Base-by-base conservation (phyloP, 148 eudicot species). In the Fallopia convolvulus region DNA sequence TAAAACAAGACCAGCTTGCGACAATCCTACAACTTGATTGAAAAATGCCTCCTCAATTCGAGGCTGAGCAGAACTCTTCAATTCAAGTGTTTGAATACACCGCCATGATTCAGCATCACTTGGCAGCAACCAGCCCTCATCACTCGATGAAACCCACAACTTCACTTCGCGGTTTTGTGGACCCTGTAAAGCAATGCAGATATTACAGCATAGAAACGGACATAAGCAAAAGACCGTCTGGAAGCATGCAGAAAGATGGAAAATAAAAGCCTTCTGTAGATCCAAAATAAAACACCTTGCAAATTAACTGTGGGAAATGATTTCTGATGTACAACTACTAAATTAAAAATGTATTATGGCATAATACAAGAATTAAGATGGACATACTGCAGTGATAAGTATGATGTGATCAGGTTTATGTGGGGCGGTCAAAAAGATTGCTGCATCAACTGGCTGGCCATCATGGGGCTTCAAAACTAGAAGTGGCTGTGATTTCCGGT, bases 71-170 rank as follows among this genome's bases (percentile, higher is more conserved):
- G 99, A 93, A 81, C 93, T 91, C 84, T 80, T 90, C 84, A 95
- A 81, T 71, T 95, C 93, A 81, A 95, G 78, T 76, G 93, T 90
- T 87, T 95, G 99, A 52, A 85, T 89, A 77, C 98, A 95, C 53
- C 85, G 77, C 99, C 99, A 95, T 41, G 94, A 91, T 82, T 93
- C 98, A 80, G 94, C 83, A 83, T 95, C 99, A 87, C 99, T 90
- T 50, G 99, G 93, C 73, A 91, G 93, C 90, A 95, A 80, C 99
- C 99, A 95, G 18, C 99, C 99, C 83, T 95, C 99, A 81, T 95
- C 99, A 87, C 92, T 92, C 46, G 88, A 84, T 49, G 94, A 91
- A 58, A 87, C 89, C 99, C 99, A 95, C 46, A 95, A 83, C 83
- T 95, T 95, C 73, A 93, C 79, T 84, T 93, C 97, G 39, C 94